These are phyloP conservation scores for Blastobotrys aristatus DNA, from an alignment of 1,139 yeast genomes.

Conservation along the genomic window DNA sequence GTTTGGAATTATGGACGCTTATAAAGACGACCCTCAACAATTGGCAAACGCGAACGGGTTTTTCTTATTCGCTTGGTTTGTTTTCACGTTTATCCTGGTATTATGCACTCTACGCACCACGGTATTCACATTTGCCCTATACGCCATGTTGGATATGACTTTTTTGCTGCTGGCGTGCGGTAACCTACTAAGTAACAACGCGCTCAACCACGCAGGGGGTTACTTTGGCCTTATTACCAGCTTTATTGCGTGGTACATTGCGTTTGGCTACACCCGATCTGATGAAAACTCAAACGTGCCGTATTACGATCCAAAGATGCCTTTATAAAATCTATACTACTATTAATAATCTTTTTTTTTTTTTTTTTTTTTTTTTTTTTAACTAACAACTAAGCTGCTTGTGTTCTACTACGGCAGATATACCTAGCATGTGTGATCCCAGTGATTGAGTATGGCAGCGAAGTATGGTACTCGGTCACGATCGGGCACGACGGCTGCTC, in stretches of 20 bases:
- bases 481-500: no score
- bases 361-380: no score
- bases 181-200: constrained; percentile 42
- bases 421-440: no score
- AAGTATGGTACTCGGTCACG: no score
- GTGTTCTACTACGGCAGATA: no score
- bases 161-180: constrained; percentile 64
- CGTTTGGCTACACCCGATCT: constrained; percentile 42
- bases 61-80: constrained; percentile 70
- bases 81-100: constrained; percentile 65
- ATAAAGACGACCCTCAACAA: constrained; percentile 35
- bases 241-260: constrained; percentile 83
- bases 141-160: constrained; percentile 59
- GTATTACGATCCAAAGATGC: background rate
- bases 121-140: constrained; percentile 63
- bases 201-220: constrained; percentile 62
- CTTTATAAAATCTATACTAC: no score
- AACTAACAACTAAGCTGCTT: no score
- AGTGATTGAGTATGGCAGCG: no score
- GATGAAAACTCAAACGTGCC: background rate
- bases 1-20: constrained; percentile 69
- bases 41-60: constrained; percentile 63
- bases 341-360: no score
- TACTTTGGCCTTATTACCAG: constrained; percentile 74
- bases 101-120: constrained; percentile 77